Percentiles rank a stretch among this genome's conserved stretches.
These are phyloP conservation scores for Penicillium sp. DNA, from an alignment of 2,329 filamentous ascomycete genomes.

Conservation along the genomic window DNA sequence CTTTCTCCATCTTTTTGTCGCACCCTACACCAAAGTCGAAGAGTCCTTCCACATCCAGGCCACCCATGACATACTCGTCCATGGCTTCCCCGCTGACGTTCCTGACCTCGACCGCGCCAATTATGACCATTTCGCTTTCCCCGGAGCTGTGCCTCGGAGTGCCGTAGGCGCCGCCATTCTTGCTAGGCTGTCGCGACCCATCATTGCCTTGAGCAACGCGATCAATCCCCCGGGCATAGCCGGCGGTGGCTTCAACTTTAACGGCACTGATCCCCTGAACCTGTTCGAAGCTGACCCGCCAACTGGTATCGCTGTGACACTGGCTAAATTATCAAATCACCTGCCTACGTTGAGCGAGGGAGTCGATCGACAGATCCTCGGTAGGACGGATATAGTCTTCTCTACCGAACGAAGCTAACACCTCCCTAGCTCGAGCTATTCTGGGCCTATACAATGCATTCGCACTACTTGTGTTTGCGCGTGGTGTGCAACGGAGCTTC, in stretches of 20 bases:
- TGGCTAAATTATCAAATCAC: not conserved
- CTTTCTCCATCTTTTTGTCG: slow-evolving; percentile 63
- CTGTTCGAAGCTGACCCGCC: not conserved
- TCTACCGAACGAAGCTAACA: slow-evolving; percentile 2
- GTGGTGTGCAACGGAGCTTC: slow-evolving; percentile 61
- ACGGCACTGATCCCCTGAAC: not conserved
- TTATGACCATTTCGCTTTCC: slow-evolving; percentile 89
- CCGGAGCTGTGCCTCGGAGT: slow-evolving; percentile 84
- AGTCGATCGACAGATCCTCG: slow-evolving; percentile 54
- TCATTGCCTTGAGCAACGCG: slow-evolving; percentile 50
- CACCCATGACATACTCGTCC: slow-evolving; percentile 78
- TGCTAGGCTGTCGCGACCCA: slow-evolving; percentile 65
- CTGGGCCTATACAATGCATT: slow-evolving; percentile 72
- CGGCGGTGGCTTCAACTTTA: not conserved
- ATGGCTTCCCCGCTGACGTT: slow-evolving; percentile 62
- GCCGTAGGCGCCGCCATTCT: slow-evolving; percentile 79
- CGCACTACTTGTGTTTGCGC: slow-evolving; percentile 62
- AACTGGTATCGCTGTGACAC: not conserved
- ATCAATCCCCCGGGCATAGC: not conserved
- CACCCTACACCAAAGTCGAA: slow-evolving; percentile 95
- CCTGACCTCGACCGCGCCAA: slow-evolving; percentile 46
- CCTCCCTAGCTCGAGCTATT: slow-evolving; percentile 60
- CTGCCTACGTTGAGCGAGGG: slow-evolving; percentile 49
- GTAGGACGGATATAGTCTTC: slow-evolving; percentile 32
- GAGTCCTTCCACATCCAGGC: slow-evolving; percentile 98